These are phyloP conservation scores for Otatea glauca DNA, from an alignment of 176 grass and related monocot species.

Conservation along the genomic window DNA sequence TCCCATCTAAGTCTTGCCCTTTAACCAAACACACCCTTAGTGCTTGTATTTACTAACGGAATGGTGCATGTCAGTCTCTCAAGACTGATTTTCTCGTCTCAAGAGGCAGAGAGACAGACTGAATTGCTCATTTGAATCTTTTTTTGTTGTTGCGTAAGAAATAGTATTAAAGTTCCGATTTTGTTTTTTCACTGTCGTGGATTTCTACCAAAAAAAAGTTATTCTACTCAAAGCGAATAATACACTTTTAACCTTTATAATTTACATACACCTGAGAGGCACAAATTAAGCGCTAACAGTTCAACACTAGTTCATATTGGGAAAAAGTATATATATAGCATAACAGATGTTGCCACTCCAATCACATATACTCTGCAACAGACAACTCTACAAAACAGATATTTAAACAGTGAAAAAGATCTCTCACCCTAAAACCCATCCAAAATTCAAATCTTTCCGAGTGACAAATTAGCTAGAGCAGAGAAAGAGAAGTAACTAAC, in stretches of 20 bases:
- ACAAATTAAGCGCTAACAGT: not conserved
- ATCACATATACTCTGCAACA: not conserved
- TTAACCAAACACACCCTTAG: too few species aligned
- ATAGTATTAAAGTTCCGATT: not conserved
- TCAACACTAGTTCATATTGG: not conserved
- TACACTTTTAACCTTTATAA: not conserved
- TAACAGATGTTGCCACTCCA: not conserved
- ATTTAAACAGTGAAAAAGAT: not conserved
- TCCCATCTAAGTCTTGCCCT: too few species aligned
- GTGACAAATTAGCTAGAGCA: not conserved
- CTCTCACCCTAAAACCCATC: not conserved
- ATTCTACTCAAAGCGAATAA: not conserved
- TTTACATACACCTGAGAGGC: not conserved
- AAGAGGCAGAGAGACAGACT: not conserved
- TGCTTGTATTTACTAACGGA: not conserved
- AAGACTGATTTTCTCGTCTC: not conserved
- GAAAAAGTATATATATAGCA: not conserved
- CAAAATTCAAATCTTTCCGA: not conserved
- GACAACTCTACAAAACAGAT: not conserved
- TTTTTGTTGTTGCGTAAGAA: not conserved
- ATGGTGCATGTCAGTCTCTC: not conserved
- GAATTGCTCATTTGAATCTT: not conserved
- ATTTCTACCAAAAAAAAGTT: not conserved
- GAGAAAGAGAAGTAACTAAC: not conserved
- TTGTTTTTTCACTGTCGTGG: not conserved